Evolutionary conservation across 2,329 filamentous ascomycete genomes (phyloP).

Genomic region (Sclerotinia nivalis): DNA sequence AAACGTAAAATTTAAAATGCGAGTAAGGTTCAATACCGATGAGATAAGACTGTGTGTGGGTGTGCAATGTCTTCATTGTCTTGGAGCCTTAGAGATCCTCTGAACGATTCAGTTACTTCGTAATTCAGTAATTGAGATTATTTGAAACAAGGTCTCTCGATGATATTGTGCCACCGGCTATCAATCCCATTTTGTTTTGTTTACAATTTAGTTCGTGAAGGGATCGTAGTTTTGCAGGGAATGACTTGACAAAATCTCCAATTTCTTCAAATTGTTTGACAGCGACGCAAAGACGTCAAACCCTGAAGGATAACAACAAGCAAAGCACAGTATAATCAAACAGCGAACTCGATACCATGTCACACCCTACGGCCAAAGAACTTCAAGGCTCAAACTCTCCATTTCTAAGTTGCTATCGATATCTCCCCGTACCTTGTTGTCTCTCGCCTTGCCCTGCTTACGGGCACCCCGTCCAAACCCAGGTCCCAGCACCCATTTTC

Average conservation of each 20-base stretch:
- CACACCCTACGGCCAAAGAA: neutral
- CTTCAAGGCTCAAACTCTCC: neutral
- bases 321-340: slow-evolving; percentile 5
- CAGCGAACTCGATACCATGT: neutral
- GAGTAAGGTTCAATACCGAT: slow-evolving; percentile 12
- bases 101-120: slow-evolving; percentile 9
- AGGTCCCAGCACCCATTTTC: slow-evolving; percentile 5
- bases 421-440: slow-evolving; percentile 14
- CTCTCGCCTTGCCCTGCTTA: neutral
- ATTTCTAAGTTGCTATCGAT: neutral
- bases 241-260: neutral
- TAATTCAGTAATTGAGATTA: neutral
- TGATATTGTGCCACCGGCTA: neutral
- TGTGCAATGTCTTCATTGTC: neutral
- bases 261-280: slow-evolving; percentile 5
- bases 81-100: neutral
- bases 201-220: slow-evolving; percentile 15
- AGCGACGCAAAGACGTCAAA: slow-evolving; percentile 2
- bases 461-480: slow-evolving; percentile 17
- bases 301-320: neutral
- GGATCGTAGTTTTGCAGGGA: slow-evolving; percentile 3
- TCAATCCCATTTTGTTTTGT: slow-evolving; percentile 15
- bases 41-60: neutral
- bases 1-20: too few species aligned
- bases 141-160: slow-evolving; percentile 7